These are phyloP conservation scores for Neurospora pannonica DNA, from an alignment of 495 filamentous ascomycete species.

Conservation along the genomic window DNA sequence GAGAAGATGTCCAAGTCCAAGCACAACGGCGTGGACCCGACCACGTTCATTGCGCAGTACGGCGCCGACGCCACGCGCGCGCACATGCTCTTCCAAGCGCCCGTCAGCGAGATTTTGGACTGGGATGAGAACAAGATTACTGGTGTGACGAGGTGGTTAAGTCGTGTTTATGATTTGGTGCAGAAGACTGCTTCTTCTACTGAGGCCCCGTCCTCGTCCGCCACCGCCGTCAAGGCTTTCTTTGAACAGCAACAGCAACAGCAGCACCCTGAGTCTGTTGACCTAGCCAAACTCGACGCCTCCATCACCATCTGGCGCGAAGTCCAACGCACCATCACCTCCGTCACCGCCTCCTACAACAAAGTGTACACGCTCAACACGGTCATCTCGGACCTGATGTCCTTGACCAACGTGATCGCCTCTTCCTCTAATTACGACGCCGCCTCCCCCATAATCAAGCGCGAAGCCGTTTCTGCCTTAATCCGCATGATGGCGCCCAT, in stretches of 20 bases:
- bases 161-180: slow-evolving; percentile 53
- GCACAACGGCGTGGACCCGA: slow-evolving; percentile 84
- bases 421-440: slow-evolving; percentile 5
- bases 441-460: slow-evolving; percentile 16
- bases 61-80: slow-evolving; percentile 79
- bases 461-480: slow-evolving; percentile 36
- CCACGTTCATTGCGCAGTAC: slow-evolving; percentile 55
- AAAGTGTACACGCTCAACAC: slow-evolving; percentile 70
- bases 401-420: slow-evolving; percentile 58
- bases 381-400: slow-evolving; percentile 70
- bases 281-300: slow-evolving; percentile 27
- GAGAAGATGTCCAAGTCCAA: slow-evolving; percentile 98
- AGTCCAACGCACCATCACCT: slow-evolving; percentile 55
- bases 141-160: slow-evolving; percentile 72
- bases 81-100: slow-evolving; percentile 80
- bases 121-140: slow-evolving; percentile 82
- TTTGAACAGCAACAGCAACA: slow-evolving; percentile 14
- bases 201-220: not conserved
- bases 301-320: slow-evolving; percentile 51
- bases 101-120: slow-evolving; percentile 70
- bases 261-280: slow-evolving; percentile 10
- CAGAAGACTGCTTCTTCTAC: slow-evolving; percentile 12
- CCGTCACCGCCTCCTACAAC: slow-evolving; percentile 60
- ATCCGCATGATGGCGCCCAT: slow-evolving; percentile 68
- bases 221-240: slow-evolving; percentile 12